phyloP scores from a whole-genome alignment of 2,329 filamentous ascomycete genomes.

The Monilinia laxa region DNA sequence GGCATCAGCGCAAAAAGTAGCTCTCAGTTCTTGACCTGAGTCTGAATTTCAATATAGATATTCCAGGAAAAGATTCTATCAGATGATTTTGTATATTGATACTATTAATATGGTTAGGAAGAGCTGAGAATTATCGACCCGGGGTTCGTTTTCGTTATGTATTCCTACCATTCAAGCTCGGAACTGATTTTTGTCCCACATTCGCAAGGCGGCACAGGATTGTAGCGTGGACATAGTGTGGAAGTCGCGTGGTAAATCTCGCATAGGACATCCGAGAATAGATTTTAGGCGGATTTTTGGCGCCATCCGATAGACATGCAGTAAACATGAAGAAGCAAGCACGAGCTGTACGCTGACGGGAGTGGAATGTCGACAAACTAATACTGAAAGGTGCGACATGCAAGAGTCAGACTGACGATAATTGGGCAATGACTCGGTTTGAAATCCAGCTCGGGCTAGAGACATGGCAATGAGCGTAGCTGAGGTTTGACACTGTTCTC shows the following conservation, averaged over 20 bases:
- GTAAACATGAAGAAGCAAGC: slow-evolving; percentile 1
- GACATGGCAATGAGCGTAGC: neutral
- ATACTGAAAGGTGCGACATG: neutral
- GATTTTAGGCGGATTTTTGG: neutral
- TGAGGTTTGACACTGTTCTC: neutral
- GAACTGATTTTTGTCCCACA: neutral
- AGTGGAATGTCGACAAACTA: neutral
- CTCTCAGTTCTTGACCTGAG: neutral
- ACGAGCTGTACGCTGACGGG: neutral
- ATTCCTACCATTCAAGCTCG: slow-evolving; percentile 2
- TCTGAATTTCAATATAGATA: neutral
- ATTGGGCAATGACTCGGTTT: slow-evolving; percentile 4
- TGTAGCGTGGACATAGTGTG: neutral
- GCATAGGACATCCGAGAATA: neutral
- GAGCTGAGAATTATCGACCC: neutral
- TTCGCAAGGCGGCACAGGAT: neutral
- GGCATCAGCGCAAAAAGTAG: neutral
- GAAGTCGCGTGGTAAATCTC: neutral
- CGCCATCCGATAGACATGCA: neutral
- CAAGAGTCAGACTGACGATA: neutral
- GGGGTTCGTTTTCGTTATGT: neutral
- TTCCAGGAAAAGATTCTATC: neutral
- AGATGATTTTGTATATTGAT: neutral
- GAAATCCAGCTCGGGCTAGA: slow-evolving; percentile 2
- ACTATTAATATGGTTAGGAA: no score